Evolutionary conservation across 1,284 basidiomycete genomes (phyloP).

Genomic region (Pseudozyma tsukubaensis): DNA sequence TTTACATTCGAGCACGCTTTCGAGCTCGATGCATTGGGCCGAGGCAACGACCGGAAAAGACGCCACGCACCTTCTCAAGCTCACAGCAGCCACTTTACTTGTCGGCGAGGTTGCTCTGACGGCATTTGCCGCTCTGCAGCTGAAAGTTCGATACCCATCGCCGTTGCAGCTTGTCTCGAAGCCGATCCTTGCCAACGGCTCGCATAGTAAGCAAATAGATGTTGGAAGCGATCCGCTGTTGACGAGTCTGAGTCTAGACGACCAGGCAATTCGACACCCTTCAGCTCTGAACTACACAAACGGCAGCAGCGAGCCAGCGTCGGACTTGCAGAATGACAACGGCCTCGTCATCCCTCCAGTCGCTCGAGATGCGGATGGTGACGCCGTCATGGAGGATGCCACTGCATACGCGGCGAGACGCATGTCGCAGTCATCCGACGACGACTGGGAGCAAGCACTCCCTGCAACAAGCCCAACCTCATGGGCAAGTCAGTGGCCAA

Average conservation of each 20-base stretch:
- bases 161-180: constrained; percentile 36
- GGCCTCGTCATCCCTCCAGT: neutral
- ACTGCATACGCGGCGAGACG: constrained; percentile 19
- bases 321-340: neutral
- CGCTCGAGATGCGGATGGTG: constrained; percentile 33
- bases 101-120: constrained; percentile 17
- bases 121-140: constrained; percentile 9
- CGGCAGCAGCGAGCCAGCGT: neutral
- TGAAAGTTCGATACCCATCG: constrained; percentile 18
- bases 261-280: constrained; percentile 2
- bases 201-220: neutral
- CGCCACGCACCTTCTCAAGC: constrained; percentile 4
- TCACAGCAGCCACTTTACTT: constrained; percentile 8
- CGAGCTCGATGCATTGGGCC: neutral
- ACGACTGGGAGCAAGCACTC: constrained; percentile 14
- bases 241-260: constrained; percentile 32
- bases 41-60: neutral
- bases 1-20: neutral
- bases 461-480: neutral
- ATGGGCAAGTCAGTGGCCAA: constrained; percentile 1
- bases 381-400: constrained; percentile 43
- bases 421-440: constrained; percentile 20
- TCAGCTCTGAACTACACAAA: neutral
- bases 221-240: constrained; percentile 16
- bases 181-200: constrained; percentile 11